A percentile compares a stretch with the other conserved stretches of the same genome.
phyloP scores from a whole-genome alignment of 1,284 basidiomycete species.

The Schizopora paradoxa region DNA sequence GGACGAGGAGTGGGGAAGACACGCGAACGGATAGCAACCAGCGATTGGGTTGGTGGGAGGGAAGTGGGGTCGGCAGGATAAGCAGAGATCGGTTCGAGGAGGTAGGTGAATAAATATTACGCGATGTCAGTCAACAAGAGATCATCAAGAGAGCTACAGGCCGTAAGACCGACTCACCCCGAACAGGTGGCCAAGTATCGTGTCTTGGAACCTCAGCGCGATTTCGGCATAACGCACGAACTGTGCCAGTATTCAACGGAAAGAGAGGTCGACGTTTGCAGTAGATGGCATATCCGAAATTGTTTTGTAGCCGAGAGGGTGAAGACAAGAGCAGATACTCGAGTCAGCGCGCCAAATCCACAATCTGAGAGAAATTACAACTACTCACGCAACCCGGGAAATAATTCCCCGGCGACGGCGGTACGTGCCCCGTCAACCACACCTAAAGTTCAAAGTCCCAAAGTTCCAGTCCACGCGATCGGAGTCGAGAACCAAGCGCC shows the following conservation, averaged over 20 bases:
- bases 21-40: no score
- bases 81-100: neutral
- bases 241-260: conserved; percentile 32
- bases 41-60: no score
- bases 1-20: no score
- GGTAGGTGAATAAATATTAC: neutral
- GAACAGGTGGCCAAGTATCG: conserved; percentile 84
- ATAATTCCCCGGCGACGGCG: conserved; percentile 77
- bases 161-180: conserved; percentile 49
- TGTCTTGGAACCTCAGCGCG: conserved; percentile 82
- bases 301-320: no score
- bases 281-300: neutral
- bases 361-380: conserved; percentile 15
- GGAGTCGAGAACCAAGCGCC: no score
- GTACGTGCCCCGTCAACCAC: conserved; percentile 62
- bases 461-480: neutral
- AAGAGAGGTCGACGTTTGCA: neutral
- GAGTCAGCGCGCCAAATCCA: neutral
- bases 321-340: neutral
- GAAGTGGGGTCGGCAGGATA: no score
- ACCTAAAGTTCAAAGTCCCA: conserved; percentile 31
- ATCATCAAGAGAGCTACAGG: neutral
- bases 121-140: conserved; percentile 2
- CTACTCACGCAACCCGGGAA: conserved; percentile 76
- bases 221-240: conserved; percentile 81